These are phyloP conservation scores for Mucor lusitanicus DNA, from an alignment of 371 early-diverging fungal genomes.

Conservation along the genomic window DNA sequence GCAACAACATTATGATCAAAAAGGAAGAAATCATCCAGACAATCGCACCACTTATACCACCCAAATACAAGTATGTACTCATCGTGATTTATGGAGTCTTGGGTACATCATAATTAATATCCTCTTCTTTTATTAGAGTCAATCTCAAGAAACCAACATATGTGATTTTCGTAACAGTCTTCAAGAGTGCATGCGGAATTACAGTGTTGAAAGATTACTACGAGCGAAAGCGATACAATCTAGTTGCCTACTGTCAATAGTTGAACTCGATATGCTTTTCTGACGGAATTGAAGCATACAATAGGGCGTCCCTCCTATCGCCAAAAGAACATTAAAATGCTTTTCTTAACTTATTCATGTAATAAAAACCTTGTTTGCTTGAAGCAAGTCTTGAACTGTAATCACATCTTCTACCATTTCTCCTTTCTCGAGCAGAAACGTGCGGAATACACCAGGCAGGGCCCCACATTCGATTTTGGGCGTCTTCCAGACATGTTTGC, in stretches of 20 bases:
- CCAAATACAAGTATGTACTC: constrained; percentile 30
- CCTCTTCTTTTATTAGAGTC: constrained; percentile 25
- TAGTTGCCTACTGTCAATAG: constrained; percentile 24
- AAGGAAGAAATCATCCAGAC: constrained; percentile 41
- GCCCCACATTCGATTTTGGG: constrained; percentile 49
- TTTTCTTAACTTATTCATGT: not conserved
- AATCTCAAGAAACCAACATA: constrained; percentile 46
- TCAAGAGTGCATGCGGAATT: constrained; percentile 60
- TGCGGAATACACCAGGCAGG: constrained; percentile 55
- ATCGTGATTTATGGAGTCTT: not conserved
- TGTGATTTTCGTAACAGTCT: constrained; percentile 52
- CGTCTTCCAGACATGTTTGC: constrained; percentile 43
- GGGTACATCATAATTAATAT: not conserved
- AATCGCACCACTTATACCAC: constrained; percentile 46
- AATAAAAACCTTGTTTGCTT: constrained; percentile 43
- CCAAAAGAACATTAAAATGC: not conserved
- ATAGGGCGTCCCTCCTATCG: constrained; percentile 36
- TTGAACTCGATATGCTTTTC: constrained; percentile 43
- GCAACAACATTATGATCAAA: constrained; percentile 47
- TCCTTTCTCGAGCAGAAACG: constrained; percentile 31
- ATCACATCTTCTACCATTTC: constrained; percentile 39
- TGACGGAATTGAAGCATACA: constrained; percentile 58
- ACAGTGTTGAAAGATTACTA: constrained; percentile 47
- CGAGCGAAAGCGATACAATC: constrained; percentile 49
- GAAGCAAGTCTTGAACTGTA: constrained; percentile 43